Base-by-base conservation (phyloP, 805 yeast genomes). In the Candida loeiensis region DNA sequence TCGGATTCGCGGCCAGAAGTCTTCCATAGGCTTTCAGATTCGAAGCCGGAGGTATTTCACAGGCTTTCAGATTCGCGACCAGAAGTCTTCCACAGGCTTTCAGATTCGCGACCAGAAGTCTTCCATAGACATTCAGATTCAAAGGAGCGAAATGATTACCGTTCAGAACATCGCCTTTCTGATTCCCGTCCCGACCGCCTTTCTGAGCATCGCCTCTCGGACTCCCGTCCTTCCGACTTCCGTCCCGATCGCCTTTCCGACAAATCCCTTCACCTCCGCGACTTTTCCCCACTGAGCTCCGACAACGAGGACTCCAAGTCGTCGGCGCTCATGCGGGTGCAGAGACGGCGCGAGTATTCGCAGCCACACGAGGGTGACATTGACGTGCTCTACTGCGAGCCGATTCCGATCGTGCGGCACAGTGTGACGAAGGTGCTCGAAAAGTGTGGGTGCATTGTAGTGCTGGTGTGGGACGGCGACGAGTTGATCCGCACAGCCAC, bases 301-400 rank as follows among this genome's bases (percentile, higher is more conserved):
- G 90, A 83, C 50, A 79, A 74, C 8, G 91, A 82, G 51, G 88
- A 77, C 17, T 56, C 69, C 21, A 63, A 66, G 53, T 59, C 61
- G 35, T 64, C 74, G 2, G 82, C 84, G 0, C 57, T 79, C 16
- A 51, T 73, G 41, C 57, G 83, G 39, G 72, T 79, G 1, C 73
- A 72, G 28, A 73, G 70, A 43, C 66, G 86, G 44, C 61, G 85
- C 39, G 77, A 75, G 50, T 70, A 79, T 34, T 62, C 79, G 38
- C 56, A 67, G 18, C 40, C 63, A 25, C 37, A n/a, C 29, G 38
- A 3, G 45, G 49, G 45, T 40, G 71, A 69, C 25, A 59, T 85
- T 49, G 90, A 86, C 56, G 80, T 89, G 4, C 65, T 91, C 34
- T 67, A 88, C 11, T 89, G 96, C 60, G 96, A 88, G 52, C 88